Evolutionary conservation across 345 rosid species (phyloP), one percentile per base, ranked within the genome.

Genomic region (Hibiscus syriacus): DNA sequence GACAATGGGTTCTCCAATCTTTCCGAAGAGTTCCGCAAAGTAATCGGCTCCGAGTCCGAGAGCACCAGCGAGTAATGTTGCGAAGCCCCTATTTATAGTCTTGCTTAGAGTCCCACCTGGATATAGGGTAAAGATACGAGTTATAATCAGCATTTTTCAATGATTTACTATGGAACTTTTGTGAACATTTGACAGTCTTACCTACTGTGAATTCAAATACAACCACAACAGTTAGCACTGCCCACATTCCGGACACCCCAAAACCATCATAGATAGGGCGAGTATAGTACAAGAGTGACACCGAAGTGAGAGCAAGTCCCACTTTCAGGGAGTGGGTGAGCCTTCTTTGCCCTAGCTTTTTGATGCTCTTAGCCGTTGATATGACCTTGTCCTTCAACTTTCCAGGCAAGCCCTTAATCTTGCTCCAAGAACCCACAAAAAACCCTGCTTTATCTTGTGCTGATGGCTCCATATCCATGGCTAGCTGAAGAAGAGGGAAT

Each of bases 191-290:
- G 7, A 5, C 7, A 19, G 30, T 66, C 85, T 77, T 78, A 88
- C 98, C 97, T 1, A 88, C 97, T 14, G 88, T 85, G 67, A 86
- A 90, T 64, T 92, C 98, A 63, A 81, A 85, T 55, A 88, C 82
- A 22, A 92, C 92, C 0, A 86, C n/a, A 1, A 88, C 97, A 6
- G 98, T 92, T 26, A 92, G 72, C 36, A 92, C 83, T 10, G 97
- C 98, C 98, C 98, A 92, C 79, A 90, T 83, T 66, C 90, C 93
- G 16, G 90, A 78, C 59, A 78, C 80, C 9, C 90, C 97, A 30
- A 88, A 88, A 43, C 86, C 75, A 32, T 79, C 76, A 69, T 84
- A 92, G 32, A 90, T 85, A 39, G 96, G 96, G 50, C 85, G 70
- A 11, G 69, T 72, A 61, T 87, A 90, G 83, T 83, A 88, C 16